phyloP scores from a whole-genome alignment of 768 basidiomycete genomes.

The Leccinum broughii region DNA sequence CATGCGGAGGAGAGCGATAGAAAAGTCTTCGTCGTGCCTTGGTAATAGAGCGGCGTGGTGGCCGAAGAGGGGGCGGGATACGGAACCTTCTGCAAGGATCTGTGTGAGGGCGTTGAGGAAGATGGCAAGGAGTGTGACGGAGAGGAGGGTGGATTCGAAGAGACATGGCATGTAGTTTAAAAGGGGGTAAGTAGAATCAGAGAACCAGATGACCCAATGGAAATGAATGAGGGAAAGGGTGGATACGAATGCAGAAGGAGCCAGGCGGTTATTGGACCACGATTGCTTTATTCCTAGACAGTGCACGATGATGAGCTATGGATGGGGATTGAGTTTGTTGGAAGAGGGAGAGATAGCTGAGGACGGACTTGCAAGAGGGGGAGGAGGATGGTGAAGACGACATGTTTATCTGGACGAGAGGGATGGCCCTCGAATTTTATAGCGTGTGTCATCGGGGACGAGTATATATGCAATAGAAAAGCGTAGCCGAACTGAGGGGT shows the following conservation, averaged over 20 bases:
- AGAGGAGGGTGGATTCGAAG: constrained; percentile 64
- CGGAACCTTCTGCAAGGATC: constrained; percentile 57
- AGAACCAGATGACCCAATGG: constrained; percentile 56
- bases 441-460: constrained; percentile 59
- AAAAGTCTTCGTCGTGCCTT: constrained; percentile 71
- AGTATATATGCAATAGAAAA: constrained; percentile 73
- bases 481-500: constrained; percentile 66
- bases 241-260: constrained; percentile 66
- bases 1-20: constrained; percentile 65
- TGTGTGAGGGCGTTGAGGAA: constrained; percentile 65
- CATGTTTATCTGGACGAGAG: constrained; percentile 71
- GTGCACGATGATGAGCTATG: constrained; percentile 63
- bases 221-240: constrained; percentile 65
- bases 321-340: constrained; percentile 1
- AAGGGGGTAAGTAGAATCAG: constrained; percentile 56
- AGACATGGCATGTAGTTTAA: constrained; percentile 74
- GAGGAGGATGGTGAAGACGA: constrained; percentile 68
- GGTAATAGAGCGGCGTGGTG: constrained; percentile 43
- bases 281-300: constrained; percentile 61
- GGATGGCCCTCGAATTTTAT: constrained; percentile 43
- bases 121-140: constrained; percentile 58
- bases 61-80: constrained; percentile 63
- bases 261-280: constrained; percentile 65
- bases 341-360: neutral
- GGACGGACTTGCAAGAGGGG: constrained; percentile 67